phyloP scores from a whole-genome alignment of 1,139 yeast species.

The Yamadazyma diospyri region DNA sequence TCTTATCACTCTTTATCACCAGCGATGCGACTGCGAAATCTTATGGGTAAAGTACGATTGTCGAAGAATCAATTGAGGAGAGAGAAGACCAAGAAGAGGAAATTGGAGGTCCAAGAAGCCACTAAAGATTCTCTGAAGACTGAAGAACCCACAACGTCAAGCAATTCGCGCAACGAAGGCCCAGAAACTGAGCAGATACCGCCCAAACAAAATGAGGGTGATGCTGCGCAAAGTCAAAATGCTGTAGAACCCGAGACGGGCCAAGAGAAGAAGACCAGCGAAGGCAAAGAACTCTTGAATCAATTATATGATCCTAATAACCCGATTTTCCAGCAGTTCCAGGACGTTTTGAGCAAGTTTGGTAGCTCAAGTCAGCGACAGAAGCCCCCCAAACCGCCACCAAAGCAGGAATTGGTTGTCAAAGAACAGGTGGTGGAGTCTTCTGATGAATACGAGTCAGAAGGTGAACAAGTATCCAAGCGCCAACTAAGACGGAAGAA shows the following conservation, averaged over 20 bases:
- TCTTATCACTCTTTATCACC: too few species aligned
- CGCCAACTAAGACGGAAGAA: conserved; percentile 48
- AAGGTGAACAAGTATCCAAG: conserved; percentile 19
- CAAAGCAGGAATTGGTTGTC: not conserved
- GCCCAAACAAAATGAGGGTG: too few species aligned
- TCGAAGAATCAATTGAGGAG: conserved; percentile 64
- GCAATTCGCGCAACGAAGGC: too few species aligned
- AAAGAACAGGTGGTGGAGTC: conserved; percentile 2
- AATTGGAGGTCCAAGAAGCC: conserved; percentile 19
- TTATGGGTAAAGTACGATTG: conserved; percentile 18
- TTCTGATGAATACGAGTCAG: conserved; percentile 10
- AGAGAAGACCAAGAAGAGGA: conserved; percentile 54
- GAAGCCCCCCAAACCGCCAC: conserved; percentile 2
- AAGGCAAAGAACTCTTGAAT: conserved; percentile 1
- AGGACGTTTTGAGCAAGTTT: conserved; percentile 5
- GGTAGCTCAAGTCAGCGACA: conserved; percentile 1
- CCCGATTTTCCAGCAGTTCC: conserved; percentile 6
- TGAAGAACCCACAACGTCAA: not conserved
- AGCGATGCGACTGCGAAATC: too few species aligned
- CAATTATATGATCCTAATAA: conserved; percentile 4
- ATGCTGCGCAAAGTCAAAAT: too few species aligned
- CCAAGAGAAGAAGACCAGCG: not conserved
- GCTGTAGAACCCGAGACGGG: not conserved
- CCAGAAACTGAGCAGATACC: not conserved
- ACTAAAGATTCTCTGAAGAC: not conserved